Percentiles rank a stretch among this genome's conserved stretches.
Conservation (phyloP, 164 flowering plant genomes). For the Tetrastigma voinierianum region DNA sequence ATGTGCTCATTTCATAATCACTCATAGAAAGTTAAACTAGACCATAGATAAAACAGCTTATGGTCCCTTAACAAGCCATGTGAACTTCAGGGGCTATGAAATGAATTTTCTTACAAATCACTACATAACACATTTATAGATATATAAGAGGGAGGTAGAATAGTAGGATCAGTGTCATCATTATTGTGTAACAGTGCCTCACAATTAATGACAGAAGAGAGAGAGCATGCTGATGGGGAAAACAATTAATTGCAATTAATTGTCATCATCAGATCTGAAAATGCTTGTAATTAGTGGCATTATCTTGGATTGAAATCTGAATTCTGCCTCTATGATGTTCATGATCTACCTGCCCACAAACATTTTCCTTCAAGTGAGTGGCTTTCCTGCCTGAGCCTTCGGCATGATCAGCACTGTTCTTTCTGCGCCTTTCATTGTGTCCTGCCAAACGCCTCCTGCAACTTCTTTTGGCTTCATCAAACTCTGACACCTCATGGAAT, state of each 20-base stretch:
- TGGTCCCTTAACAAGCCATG: too few species aligned
- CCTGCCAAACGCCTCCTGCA: slow-evolving; percentile 55
- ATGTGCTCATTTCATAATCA: too few species aligned
- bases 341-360: slow-evolving; percentile 32
- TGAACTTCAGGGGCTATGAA: too few species aligned
- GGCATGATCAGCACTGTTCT: slow-evolving; percentile 22
- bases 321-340: slow-evolving; percentile 31
- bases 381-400: slow-evolving; percentile 27
- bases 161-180: too few species aligned
- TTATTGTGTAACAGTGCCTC: too few species aligned
- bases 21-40: too few species aligned
- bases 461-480: slow-evolving; percentile 50
- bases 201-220: slow-evolving; percentile 42
- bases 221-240: slow-evolving; percentile 24
- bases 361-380: slow-evolving; percentile 22
- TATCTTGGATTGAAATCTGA: slow-evolving; percentile 28
- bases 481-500: slow-evolving; percentile 51
- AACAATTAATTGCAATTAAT: neutral
- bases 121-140: too few species aligned
- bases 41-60: too few species aligned
- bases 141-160: too few species aligned
- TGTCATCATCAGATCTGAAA: slow-evolving; percentile 35
- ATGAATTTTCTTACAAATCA: too few species aligned
- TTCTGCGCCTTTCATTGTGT: slow-evolving; percentile 51
- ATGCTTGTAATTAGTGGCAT: slow-evolving; percentile 30